Percentiles rank a stretch among this genome's conserved stretches.
Evolutionary conservation across 306 rosid species (phyloP).

Genomic region (Cucurbita pepo): DNA sequence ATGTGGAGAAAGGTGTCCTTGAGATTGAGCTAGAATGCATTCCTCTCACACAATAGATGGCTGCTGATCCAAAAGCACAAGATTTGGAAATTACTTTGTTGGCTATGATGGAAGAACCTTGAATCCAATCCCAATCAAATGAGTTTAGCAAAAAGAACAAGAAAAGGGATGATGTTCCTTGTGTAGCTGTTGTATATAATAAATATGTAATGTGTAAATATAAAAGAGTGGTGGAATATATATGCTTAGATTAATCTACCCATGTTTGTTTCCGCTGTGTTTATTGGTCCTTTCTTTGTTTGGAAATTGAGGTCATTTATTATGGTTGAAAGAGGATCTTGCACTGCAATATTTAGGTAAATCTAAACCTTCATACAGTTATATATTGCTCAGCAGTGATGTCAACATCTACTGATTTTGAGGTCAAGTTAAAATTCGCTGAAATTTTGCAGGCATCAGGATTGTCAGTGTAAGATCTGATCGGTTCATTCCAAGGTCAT

Average conservation of each 20-base stretch:
- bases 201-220: conserved; percentile 3
- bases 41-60: conserved; percentile 65
- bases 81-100: neutral
- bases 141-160: neutral
- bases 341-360: too few species aligned
- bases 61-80: neutral
- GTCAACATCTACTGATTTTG: too few species aligned
- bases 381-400: too few species aligned
- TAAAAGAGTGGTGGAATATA: neutral
- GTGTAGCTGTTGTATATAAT: neutral
- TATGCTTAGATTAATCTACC: neutral
- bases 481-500: neutral
- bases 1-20: conserved; percentile 69
- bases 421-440: too few species aligned
- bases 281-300: neutral
- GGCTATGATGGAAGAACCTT: neutral
- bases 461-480: neutral
- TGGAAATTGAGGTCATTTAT: too few species aligned
- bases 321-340: too few species aligned
- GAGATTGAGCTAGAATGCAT: conserved; percentile 76
- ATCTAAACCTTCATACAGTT: too few species aligned
- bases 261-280: neutral
- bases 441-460: too few species aligned
- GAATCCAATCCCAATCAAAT: neutral
- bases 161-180: neutral